Conservation (phyloP, 768 basidiomycete species). For the Macrolepiota albuminosa region DNA sequence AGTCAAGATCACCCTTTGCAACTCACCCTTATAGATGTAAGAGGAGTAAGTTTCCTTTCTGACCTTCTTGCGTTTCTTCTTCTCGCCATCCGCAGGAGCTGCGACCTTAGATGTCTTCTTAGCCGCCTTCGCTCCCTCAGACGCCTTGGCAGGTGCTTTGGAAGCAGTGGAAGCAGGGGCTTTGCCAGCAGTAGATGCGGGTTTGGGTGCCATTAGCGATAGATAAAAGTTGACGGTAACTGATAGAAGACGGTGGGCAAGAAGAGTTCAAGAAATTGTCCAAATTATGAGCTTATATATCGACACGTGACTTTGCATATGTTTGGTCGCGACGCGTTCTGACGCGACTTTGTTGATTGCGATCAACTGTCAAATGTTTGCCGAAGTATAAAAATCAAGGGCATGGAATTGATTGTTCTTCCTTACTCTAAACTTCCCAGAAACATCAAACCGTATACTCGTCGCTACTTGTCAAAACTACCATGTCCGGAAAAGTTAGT, state of each 20-base stretch:
- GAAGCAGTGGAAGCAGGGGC: constrained; percentile 67
- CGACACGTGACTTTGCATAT: constrained; percentile 30
- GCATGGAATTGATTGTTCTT: neutral
- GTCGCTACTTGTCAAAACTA: constrained; percentile 1
- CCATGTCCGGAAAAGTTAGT: constrained; percentile 33
- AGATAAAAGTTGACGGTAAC: constrained; percentile 4
- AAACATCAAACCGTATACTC: constrained; percentile 9
- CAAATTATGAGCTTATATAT: constrained; percentile 26
- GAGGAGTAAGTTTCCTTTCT: constrained; percentile 93
- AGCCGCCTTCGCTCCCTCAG: constrained; percentile 63
- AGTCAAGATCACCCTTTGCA: neutral
- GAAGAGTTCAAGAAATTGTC: constrained; percentile 16
- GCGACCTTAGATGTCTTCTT: constrained; percentile 76
- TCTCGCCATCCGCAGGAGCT: constrained; percentile 62
- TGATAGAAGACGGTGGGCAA: constrained; percentile 17
- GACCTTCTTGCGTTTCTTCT: constrained; percentile 85
- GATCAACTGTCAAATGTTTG: constrained; percentile 3
- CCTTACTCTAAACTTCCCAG: constrained; percentile 6
- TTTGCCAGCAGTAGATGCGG: constrained; percentile 82
- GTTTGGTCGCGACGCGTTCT: constrained; percentile 30
- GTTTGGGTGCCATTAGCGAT: constrained; percentile 59
- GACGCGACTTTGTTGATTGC: constrained; percentile 35
- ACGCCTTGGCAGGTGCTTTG: constrained; percentile 69
- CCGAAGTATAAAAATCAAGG: constrained; percentile 23
- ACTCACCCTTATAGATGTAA: constrained; percentile 85